Percentiles rank a stretch among this genome's conserved stretches.
Evolutionary conservation across 1,284 basidiomycete species (phyloP).

Genomic region (Leccinum variabile): DNA sequence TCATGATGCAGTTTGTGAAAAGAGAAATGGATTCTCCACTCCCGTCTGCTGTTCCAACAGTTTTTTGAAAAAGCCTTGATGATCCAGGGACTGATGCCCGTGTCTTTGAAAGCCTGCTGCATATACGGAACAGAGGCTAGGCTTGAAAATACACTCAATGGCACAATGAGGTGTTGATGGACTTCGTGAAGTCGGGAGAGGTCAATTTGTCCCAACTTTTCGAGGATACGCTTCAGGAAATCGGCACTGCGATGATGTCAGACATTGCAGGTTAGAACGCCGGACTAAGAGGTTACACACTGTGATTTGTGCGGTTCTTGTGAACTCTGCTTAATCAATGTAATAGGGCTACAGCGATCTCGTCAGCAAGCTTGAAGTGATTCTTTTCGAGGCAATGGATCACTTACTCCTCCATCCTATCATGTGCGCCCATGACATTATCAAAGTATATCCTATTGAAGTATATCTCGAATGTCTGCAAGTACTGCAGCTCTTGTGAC

Average conservation of each 20-base stretch:
- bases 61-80: slow-evolving; percentile 1
- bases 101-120: neutral
- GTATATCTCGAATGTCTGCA: slow-evolving; percentile 44
- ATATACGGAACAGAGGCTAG: slow-evolving; percentile 1
- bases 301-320: neutral
- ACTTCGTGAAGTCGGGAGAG: neutral
- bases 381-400: neutral
- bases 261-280: neutral
- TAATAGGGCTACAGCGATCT: neutral
- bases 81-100: neutral
- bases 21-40: neutral
- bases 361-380: neutral
- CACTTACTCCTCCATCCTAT: neutral
- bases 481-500: slow-evolving; percentile 1
- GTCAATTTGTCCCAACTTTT: neutral
- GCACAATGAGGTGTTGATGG: slow-evolving; percentile 7
- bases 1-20: slow-evolving; percentile 6
- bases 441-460: slow-evolving; percentile 41
- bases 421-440: neutral
- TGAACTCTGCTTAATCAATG: neutral
- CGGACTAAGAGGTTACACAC: neutral
- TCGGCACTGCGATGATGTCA: neutral
- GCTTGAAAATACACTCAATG: slow-evolving; percentile 7
- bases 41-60: neutral
- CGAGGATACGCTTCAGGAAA: neutral